phyloP scores from a whole-genome alignment of 2,329 filamentous ascomycete species.

The Neophaeococcomyces aloes region DNA sequence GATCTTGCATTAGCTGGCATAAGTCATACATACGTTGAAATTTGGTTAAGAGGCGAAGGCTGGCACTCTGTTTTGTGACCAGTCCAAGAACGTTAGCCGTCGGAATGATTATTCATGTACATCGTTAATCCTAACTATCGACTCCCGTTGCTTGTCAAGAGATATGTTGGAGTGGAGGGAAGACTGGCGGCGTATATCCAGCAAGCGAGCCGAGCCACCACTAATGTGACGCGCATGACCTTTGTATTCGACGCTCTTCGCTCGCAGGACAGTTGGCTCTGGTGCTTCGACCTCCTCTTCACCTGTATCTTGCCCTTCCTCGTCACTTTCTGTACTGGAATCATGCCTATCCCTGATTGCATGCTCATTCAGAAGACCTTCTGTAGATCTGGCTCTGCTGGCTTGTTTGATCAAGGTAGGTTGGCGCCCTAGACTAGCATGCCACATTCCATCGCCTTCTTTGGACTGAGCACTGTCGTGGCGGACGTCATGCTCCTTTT shows the following conservation, averaged over 20 bases:
- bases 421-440: slow-evolving; percentile 44
- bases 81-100: no score
- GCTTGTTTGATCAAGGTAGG: slow-evolving; percentile 56
- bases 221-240: slow-evolving; percentile 62
- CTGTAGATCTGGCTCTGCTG: slow-evolving; percentile 48
- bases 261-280: slow-evolving; percentile 36
- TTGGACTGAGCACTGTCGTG: slow-evolving; percentile 15
- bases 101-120: slow-evolving; percentile 3
- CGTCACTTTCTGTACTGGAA: slow-evolving; percentile 26
- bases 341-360: slow-evolving; percentile 24
- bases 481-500: slow-evolving; percentile 13
- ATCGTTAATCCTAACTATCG: slow-evolving; percentile 2
- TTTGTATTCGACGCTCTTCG: slow-evolving; percentile 59
- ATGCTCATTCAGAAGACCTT: slow-evolving; percentile 48
- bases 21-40: no score
- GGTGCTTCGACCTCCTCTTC: slow-evolving; percentile 20
- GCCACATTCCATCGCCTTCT: slow-evolving; percentile 35
- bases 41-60: no score
- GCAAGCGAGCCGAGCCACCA: slow-evolving; percentile 63
- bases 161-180: slow-evolving; percentile 42
- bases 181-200: slow-evolving; percentile 50
- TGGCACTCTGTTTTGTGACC: no score
- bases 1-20: no score
- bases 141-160: slow-evolving; percentile 7
- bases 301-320: slow-evolving; percentile 24